phyloP scores from a whole-genome alignment of 495 filamentous ascomycete species.

The Pseudoneurospora amorphoporcata region DNA sequence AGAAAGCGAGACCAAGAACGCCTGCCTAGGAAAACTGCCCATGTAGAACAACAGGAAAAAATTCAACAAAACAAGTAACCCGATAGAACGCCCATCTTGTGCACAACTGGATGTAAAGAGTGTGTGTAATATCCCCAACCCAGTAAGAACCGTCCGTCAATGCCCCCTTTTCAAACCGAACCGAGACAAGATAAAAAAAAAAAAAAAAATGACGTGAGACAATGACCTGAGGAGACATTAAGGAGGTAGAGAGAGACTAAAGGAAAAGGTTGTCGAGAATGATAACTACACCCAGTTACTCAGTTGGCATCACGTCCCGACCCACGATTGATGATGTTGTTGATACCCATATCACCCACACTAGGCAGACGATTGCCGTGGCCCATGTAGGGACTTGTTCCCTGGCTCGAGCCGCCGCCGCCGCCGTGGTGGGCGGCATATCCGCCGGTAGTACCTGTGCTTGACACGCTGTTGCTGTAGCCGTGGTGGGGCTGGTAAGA shows the following conservation, averaged over 20 bases:
- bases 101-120: constrained; percentile 1
- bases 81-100: not conserved
- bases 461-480: constrained; percentile 33
- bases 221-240: not conserved
- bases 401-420: constrained; percentile 14
- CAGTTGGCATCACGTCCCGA: constrained; percentile 6
- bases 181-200: constrained; percentile 1
- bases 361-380: constrained; percentile 38
- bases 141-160: not conserved
- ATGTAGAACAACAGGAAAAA: not conserved
- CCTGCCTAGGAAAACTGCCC: not conserved
- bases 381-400: constrained; percentile 36
- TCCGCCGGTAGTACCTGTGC: constrained; percentile 20
- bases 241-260: not conserved
- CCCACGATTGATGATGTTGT: constrained; percentile 42
- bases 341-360: constrained; percentile 46
- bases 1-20: not conserved
- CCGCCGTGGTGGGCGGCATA: constrained; percentile 5
- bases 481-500: constrained; percentile 25
- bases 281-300: not conserved
- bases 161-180: not conserved
- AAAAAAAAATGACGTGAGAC: not conserved
- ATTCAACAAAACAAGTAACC: not conserved
- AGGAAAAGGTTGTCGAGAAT: not conserved
- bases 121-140: not conserved